Percentiles rank a stretch among this genome's conserved stretches.
These are phyloP conservation scores for Ascochyta koolunga DNA, from an alignment of 2,329 filamentous ascomycete genomes.

Conservation along the genomic window DNA sequence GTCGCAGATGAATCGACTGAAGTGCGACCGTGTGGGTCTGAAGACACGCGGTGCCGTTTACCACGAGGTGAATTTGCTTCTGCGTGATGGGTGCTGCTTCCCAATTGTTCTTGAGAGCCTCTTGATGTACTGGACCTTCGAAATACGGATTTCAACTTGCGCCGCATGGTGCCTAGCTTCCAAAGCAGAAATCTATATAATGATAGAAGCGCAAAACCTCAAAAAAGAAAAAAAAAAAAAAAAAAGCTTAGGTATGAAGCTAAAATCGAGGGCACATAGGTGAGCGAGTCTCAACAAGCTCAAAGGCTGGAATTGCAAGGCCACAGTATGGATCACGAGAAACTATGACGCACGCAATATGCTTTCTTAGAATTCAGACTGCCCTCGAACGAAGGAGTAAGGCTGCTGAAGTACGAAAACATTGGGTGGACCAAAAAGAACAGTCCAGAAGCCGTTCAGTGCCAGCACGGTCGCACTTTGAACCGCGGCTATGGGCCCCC, in stretches of 20 bases:
- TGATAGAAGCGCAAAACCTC: neutral
- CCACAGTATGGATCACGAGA: neutral
- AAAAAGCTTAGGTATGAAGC: neutral
- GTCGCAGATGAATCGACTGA: conserved; percentile 12
- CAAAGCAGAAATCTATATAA: neutral
- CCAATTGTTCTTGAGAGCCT: neutral
- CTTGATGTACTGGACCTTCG: conserved; percentile 11
- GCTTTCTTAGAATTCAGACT: neutral
- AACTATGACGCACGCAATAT: conserved; percentile 10
- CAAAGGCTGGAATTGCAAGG: neutral
- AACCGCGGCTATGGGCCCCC: neutral
- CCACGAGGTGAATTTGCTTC: conserved; percentile 2
- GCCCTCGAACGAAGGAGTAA: neutral
- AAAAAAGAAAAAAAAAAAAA: neutral
- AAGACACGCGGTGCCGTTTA: conserved; percentile 2
- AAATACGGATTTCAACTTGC: conserved; percentile 16
- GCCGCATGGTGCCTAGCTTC: conserved; percentile 6
- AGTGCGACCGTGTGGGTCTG: neutral
- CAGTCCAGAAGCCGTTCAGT: conserved; percentile 13
- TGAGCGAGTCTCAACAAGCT: neutral
- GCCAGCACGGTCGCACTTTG: conserved; percentile 7
- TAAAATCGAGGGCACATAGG: neutral
- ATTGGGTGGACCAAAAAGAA: conserved; percentile 6
- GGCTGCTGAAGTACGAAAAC: conserved; percentile 1
- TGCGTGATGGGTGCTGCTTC: neutral